Evolutionary conservation across 495 filamentous ascomycete genomes (phyloP), one percentile per base, ranked within the genome.

Genomic region (Aspergillus cristatus): DNA sequence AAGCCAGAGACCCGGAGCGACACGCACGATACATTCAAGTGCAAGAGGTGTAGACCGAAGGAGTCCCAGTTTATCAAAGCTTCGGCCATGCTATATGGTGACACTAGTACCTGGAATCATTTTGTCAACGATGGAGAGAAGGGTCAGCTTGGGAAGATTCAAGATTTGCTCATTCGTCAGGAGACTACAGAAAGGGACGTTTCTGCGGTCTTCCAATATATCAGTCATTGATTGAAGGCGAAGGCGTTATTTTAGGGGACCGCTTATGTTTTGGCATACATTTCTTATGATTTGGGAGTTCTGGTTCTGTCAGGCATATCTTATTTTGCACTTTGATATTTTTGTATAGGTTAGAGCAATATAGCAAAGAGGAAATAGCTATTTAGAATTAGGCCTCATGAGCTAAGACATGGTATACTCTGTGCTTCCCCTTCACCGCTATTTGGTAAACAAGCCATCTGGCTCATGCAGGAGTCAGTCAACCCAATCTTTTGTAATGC

Each of bases 21-120:
- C 51, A 97, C 91, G 1, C 91, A 99, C 48, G 91, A 99, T 46
- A 96, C 93, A 2, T 97, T 99, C 72, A 97, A 94, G 67, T 99
- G 91, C 60, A 97, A 95, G 67, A 68, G 91, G 24, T 99, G 91
- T 51, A 84, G 80, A 52, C 80, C 84, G 1, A 85, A 93, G 47
- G 87, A 89, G 8, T 76, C 71, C 34, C 91, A 99, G 58, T 74
- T 70, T 41, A 75, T 95, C 42, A 95, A 94, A 59, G 85, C 89
- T 1, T 83, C 79, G 6, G 91, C 91, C 0, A 87, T 97, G 79
- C 60, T 97, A 47, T 99, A 99, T 54, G 91, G 91, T 29, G 91
- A 99, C 53, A 97, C 91, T 7, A 97, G 89, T 54, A 93, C 87
- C 18, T 99, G 91, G 91, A 97, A 99, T 52, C 91, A 99, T 64